phyloP scores from a whole-genome alignment of 2,329 filamentous ascomycete species.

The Alternaria atra region DNA sequence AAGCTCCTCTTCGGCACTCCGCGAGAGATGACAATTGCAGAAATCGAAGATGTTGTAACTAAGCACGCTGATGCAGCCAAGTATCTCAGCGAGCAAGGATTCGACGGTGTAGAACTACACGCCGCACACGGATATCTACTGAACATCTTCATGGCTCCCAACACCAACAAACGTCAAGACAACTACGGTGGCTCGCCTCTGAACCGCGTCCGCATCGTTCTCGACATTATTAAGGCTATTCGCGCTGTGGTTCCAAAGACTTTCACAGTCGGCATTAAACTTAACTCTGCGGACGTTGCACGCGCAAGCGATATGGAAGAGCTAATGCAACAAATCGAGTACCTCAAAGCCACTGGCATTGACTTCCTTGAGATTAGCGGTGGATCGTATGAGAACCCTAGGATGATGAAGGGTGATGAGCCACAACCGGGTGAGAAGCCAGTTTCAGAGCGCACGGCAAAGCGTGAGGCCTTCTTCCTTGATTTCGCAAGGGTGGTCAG shows the following conservation, averaged over 20 bases:
- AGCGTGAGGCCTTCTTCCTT: conserved; percentile 73
- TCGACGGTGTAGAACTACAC: conserved; percentile 64
- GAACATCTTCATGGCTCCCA: not conserved
- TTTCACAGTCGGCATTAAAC: conserved; percentile 60
- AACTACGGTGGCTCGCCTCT: conserved; percentile 58
- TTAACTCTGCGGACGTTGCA: conserved; percentile 61
- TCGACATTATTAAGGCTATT: conserved; percentile 56
- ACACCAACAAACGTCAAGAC: conserved; percentile 57
- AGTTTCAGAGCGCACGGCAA: conserved; percentile 54
- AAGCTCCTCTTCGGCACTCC: conserved; percentile 55
- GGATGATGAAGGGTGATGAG: conserved; percentile 8
- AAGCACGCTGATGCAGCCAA: conserved; percentile 67
- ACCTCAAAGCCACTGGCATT: conserved; percentile 60
- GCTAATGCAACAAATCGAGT: conserved; percentile 66
- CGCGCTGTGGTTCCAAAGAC: conserved; percentile 53
- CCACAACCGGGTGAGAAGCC: not conserved
- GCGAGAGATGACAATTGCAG: conserved; percentile 59
- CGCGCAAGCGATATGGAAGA: conserved; percentile 55
- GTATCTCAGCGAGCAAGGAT: conserved; percentile 60
- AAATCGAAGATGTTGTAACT: conserved; percentile 64
- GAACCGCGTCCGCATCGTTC: conserved; percentile 58
- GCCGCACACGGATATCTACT: conserved; percentile 62
- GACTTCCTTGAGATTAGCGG: conserved; percentile 76
- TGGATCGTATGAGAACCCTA: conserved; percentile 53
- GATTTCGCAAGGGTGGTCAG: conserved; percentile 66